Percentiles rank a stretch among this genome's conserved stretches.
These are phyloP conservation scores for Sequoiadendron giganteum DNA, from an alignment of 75 land plant species.

Conservation along the genomic window DNA sequence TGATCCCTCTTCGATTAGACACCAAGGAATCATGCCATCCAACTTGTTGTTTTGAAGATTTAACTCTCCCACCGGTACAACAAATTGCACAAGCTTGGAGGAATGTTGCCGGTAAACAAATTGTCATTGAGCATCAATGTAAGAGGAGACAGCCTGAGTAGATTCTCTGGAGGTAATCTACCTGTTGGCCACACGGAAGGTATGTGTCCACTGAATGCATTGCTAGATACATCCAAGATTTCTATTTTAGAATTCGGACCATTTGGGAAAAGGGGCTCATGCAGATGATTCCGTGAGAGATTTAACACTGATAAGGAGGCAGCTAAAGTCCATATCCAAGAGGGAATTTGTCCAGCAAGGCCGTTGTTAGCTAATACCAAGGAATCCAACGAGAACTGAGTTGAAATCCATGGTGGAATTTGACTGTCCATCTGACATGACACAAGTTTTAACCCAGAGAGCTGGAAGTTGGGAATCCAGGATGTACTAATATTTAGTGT, in stretches of 20 bases:
- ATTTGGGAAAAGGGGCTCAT: not conserved
- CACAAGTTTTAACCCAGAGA: not conserved
- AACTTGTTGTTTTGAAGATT: not conserved
- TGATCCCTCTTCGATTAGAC: not conserved
- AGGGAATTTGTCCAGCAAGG: not conserved
- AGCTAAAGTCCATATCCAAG: not conserved
- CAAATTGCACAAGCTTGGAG: not conserved
- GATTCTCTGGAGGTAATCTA: too few relatives aligned
- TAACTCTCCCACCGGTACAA: not conserved
- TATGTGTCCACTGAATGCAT: not conserved
- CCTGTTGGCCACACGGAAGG: not conserved
- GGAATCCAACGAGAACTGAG: not conserved
- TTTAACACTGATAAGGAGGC: not conserved
- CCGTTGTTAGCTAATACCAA: not conserved
- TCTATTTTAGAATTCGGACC: not conserved
- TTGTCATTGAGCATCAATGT: not conserved
- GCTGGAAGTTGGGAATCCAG: not conserved
- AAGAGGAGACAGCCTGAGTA: not conserved
- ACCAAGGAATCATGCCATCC: not conserved
- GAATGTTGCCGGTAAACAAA: not conserved
- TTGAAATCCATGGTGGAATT: not conserved
- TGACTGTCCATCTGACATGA: not conserved
- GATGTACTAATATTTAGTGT: not conserved
- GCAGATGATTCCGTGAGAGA: not conserved
- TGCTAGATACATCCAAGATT: not conserved